A percentile compares a stretch with the other conserved stretches of the same genome.
These are phyloP conservation scores for Eucalyptus polyanthemos DNA, from an alignment of 345 rosid genomes.

Conservation along the genomic window DNA sequence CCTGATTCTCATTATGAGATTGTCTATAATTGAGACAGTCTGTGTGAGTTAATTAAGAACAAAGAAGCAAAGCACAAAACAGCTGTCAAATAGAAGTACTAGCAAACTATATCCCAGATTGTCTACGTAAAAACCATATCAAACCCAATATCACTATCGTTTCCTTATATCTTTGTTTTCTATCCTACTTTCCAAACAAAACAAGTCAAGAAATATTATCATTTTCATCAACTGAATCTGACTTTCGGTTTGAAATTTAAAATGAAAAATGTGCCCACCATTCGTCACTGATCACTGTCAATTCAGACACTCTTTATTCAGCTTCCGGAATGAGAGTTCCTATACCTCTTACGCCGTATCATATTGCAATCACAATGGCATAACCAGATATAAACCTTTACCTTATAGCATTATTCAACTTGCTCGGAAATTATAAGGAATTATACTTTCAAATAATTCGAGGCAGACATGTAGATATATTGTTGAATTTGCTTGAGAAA, in stretches of 20 bases:
- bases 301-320: background rate
- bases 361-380: background rate
- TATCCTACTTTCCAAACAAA: background rate
- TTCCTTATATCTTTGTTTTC: background rate
- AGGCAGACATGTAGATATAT: background rate
- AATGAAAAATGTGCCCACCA: background rate
- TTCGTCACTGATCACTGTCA: background rate
- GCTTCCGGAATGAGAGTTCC: background rate
- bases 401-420: background rate
- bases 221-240: background rate
- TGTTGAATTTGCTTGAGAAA: background rate
- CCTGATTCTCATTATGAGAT: background rate
- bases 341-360: background rate
- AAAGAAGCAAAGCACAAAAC: background rate
- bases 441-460: background rate
- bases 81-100: background rate
- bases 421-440: background rate
- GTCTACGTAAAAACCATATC: background rate
- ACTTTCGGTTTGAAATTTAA: background rate
- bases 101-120: background rate
- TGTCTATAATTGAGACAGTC: background rate
- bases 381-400: background rate
- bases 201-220: background rate
- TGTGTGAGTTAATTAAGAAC: background rate
- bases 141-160: background rate